A percentile compares a stretch with the other conserved stretches of the same genome.
Conservation (phyloP, 208 protist genomes). For the Crithidia fasciculata region DNA sequence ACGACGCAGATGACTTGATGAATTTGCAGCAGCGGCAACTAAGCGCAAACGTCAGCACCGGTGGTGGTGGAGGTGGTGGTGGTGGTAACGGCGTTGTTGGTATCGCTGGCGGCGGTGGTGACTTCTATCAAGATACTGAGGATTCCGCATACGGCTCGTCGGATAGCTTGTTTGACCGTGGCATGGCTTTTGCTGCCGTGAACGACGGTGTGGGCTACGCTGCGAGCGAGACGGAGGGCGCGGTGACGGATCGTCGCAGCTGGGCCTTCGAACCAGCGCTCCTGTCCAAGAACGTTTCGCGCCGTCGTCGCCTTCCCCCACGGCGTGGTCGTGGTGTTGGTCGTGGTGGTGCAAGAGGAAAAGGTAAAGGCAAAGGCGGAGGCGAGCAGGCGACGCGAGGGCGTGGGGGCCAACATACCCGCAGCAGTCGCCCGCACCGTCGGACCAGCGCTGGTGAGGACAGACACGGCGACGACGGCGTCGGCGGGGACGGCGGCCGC, state of each 20-base stretch:
- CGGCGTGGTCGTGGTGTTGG: neutral
- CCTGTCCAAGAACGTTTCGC: neutral
- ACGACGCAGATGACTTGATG: constrained; percentile 18
- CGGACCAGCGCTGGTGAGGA: neutral
- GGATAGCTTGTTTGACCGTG: neutral
- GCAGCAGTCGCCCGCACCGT: too few species aligned
- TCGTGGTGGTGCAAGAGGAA: neutral
- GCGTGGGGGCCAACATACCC: neutral
- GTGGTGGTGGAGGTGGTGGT: too few species aligned
- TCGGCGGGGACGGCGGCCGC: neutral
- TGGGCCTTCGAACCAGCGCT: constrained; percentile 12
- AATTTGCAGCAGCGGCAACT: constrained; percentile 15
- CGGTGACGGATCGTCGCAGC: neutral
- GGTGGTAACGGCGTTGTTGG: too few species aligned
- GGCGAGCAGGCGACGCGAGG: neutral
- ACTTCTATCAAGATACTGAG: constrained; percentile 20
- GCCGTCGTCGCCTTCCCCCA: constrained; percentile 6
- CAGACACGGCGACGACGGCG: neutral
- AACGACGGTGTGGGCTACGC: neutral
- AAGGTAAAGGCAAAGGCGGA: neutral
- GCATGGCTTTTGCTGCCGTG: neutral
- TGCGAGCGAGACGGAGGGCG: neutral
- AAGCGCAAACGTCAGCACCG: neutral
- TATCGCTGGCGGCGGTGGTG: constrained; percentile 4
- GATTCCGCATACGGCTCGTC: constrained; percentile 10